Conservation (phyloP, 495 filamentous ascomycete genomes). For the Penicillium pulvis region DNA sequence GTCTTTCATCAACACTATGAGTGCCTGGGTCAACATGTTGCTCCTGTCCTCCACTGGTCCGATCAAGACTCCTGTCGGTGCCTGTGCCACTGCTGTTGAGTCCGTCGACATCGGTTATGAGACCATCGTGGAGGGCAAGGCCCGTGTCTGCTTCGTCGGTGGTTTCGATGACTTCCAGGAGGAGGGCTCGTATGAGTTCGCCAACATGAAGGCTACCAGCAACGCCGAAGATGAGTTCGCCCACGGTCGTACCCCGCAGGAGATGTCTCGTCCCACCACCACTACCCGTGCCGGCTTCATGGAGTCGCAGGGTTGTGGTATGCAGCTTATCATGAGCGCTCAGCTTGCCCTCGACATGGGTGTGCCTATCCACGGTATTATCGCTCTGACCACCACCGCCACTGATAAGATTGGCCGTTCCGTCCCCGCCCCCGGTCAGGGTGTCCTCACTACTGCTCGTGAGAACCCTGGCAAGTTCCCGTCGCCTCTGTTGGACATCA, state of each 20-base stretch:
- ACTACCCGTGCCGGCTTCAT: conserved; percentile 98
- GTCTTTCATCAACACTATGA: conserved; percentile 99
- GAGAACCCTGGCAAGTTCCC: conserved; percentile 90
- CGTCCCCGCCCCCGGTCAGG: conserved; percentile 93
- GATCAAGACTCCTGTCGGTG: conserved; percentile 97
- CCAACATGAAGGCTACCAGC: conserved; percentile 99
- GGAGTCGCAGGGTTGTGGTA: conserved; percentile 98
- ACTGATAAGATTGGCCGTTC: conserved; percentile 99
- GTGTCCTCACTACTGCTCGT: conserved; percentile 95
- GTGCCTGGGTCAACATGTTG: conserved; percentile 99
- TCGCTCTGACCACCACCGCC: conserved; percentile 94
- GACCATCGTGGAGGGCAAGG: conserved; percentile 97
- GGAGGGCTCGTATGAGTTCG: conserved; percentile 98
- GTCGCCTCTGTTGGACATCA: conserved; percentile 92
- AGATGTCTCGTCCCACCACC: conserved; percentile 97
- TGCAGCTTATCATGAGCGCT: conserved; percentile 98
- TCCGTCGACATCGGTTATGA: conserved; percentile 97
- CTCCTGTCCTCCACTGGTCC: conserved; percentile 94
- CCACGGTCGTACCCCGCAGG: conserved; percentile 89
- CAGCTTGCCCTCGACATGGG: conserved; percentile 97
- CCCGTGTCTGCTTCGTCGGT: conserved; percentile 94
- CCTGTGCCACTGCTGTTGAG: conserved; percentile 96
- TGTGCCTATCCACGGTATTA: conserved; percentile 93
- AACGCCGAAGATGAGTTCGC: conserved; percentile 95
- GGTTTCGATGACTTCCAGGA: conserved; percentile 99